phyloP scores from a whole-genome alignment of 2,329 filamentous ascomycete genomes.

The Shiraia sp. region DNA sequence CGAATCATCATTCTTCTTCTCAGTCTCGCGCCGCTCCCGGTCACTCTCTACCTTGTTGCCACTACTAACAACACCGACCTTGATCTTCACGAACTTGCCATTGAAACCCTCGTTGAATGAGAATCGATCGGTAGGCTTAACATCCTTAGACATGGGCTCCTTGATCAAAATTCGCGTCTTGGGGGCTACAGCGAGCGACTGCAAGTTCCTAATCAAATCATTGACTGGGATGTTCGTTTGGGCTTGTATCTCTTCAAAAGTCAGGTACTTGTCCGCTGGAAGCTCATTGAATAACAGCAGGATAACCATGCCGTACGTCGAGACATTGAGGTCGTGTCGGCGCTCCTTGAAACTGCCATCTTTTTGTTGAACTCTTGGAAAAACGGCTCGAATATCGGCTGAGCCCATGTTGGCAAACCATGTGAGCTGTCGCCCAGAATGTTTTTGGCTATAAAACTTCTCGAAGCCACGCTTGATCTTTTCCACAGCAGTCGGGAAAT shows the following conservation, averaged over 20 bases:
- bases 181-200: slow-evolving; percentile 78
- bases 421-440: slow-evolving; percentile 84
- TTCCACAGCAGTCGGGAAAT: slow-evolving; percentile 75
- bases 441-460: slow-evolving; percentile 82
- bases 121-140: slow-evolving; percentile 78
- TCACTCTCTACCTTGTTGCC: slow-evolving; percentile 83
- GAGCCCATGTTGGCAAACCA: slow-evolving; percentile 80
- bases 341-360: slow-evolving; percentile 67
- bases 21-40: slow-evolving; percentile 68
- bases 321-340: slow-evolving; percentile 87
- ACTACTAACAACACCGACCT: slow-evolving; percentile 80
- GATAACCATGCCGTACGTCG: slow-evolving; percentile 90
- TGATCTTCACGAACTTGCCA: slow-evolving; percentile 84
- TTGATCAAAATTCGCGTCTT: slow-evolving; percentile 83
- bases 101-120: slow-evolving; percentile 80
- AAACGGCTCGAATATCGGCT: slow-evolving; percentile 80
- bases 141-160: slow-evolving; percentile 75
- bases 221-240: slow-evolving; percentile 75
- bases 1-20: slow-evolving; percentile 75
- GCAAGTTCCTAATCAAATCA: slow-evolving; percentile 77
- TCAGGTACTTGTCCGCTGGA: slow-evolving; percentile 53
- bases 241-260: slow-evolving; percentile 78
- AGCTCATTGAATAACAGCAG: slow-evolving; percentile 88
- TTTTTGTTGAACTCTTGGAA: slow-evolving; percentile 74
- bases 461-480: slow-evolving; percentile 82